phyloP scores from a whole-genome alignment of 2,329 filamentous ascomycete genomes.

The Stromatinia cepivora region DNA sequence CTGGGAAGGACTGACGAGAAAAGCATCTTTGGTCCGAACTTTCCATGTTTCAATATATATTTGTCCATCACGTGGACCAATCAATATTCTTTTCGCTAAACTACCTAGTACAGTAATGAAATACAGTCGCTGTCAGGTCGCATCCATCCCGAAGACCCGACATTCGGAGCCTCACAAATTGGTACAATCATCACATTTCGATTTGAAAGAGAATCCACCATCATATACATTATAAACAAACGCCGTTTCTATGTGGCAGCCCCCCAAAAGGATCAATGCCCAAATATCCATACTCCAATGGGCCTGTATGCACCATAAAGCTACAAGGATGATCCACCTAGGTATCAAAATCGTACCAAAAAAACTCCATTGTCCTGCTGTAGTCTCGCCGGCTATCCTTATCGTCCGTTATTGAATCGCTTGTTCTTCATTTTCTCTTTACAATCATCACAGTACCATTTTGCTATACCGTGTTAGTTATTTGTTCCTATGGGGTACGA shows the following conservation, averaged over 20 bases:
- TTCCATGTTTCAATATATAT: neutral
- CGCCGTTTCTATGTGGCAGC: conserved; percentile 10
- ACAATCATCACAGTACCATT: conserved; percentile 42
- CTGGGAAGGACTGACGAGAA: no score
- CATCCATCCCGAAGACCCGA: neutral
- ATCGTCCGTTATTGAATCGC: conserved; percentile 35
- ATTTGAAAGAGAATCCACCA: neutral
- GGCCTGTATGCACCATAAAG: conserved; percentile 12
- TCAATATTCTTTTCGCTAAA: neutral
- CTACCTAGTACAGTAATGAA: neutral
- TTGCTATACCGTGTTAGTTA: conserved; percentile 30
- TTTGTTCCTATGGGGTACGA: neutral
- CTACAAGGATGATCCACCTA: conserved; percentile 11
- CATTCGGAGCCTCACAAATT: neutral
- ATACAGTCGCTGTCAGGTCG: neutral
- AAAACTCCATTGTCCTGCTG: conserved; percentile 20
- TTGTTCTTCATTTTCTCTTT: conserved; percentile 37
- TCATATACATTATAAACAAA: conserved; percentile 19
- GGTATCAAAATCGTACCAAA: conserved; percentile 21
- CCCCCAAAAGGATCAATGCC: neutral
- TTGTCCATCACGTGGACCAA: conserved; percentile 1
- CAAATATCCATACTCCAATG: conserved; percentile 20
- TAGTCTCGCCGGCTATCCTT: conserved; percentile 12
- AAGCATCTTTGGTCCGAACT: neutral
- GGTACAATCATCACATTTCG: neutral